Base-by-base conservation (phyloP, 306 rosid genomes). In the cucumber (Cucumis sativus) region DNA sequence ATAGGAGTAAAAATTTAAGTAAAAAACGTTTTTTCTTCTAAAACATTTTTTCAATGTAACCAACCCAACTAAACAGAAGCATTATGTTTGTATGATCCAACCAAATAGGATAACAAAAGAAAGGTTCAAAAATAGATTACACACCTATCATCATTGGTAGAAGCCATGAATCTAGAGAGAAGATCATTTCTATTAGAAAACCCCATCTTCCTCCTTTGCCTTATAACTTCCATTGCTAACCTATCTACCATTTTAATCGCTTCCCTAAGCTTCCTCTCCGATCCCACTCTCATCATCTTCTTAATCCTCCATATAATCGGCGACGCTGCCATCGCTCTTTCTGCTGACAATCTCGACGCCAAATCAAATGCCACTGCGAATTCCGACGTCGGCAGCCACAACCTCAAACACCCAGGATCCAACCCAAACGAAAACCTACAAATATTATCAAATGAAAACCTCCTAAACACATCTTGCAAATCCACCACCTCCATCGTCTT, bases 371-470 rank as follows among this genome's bases (percentile, higher is more conserved):
- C 91, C 0, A 20, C 77, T 0, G 97, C 92, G 39, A 92, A 82
- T 1, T 67, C 51, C 0, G 97, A 89, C 0, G 77, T 57, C 0
- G 97, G 97, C 6, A 95, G 78, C 0, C 88, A 83, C 0, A 84
- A 69, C 0, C 58, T 25, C 35, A 95, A 90, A 59, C 99, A 89
- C 5, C 88, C 90, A 0, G 97, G 99, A 89, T 95, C 99, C 10
- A 92, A 40, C 0, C 98, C 98, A 65, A 93, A 93, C 0, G 97
- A 93, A 77, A 93, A 91, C 18, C 74, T 78, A 39, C 91, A 90
- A 14, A 91, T 93, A 71, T 79, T 88, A 81, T 91, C 97, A 77
- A 95, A 95, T 0, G 97, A 92, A 74, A 95, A 92, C 5, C 97
- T 62, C 6, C 91, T 79, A 0, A 95, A 78, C 3, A 95, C 82